phyloP scores from a whole-genome alignment of 139 green algal species.

The Tetraselmis chui region DNA sequence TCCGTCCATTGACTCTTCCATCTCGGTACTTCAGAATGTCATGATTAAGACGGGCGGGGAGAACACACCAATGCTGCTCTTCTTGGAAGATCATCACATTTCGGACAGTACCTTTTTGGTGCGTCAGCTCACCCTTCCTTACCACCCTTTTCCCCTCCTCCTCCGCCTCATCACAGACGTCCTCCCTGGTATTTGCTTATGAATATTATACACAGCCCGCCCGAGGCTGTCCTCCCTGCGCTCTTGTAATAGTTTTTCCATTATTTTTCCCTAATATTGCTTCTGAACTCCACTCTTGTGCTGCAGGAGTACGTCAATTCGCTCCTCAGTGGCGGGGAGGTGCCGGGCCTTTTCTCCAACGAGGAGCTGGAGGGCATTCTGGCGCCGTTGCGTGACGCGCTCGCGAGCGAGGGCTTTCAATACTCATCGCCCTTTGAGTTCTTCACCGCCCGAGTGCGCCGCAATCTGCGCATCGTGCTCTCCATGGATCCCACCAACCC shows the following conservation, averaged over 20 bases:
- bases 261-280: too few relatives aligned
- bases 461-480: slow-evolving; percentile 64
- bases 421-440: slow-evolving; percentile 7
- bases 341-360: slow-evolving; percentile 65
- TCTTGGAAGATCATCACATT: slow-evolving; percentile 71
- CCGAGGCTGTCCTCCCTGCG: too few relatives aligned
- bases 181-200: too few relatives aligned
- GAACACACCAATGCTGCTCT: slow-evolving; percentile 43
- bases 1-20: too few relatives aligned
- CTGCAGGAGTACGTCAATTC: slow-evolving; percentile 59
- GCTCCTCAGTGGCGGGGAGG: slow-evolving; percentile 58
- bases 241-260: too few relatives aligned
- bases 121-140: background rate
- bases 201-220: too few relatives aligned
- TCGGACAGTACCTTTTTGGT: slow-evolving; percentile 4
- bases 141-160: background rate
- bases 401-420: slow-evolving; percentile 18
- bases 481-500: slow-evolving; percentile 57
- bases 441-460: slow-evolving; percentile 30
- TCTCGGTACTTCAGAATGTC: slow-evolving; percentile 14
- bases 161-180: background rate
- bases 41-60: slow-evolving; percentile 48
- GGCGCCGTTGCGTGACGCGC: slow-evolving; percentile 34
- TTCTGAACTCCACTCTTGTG: too few relatives aligned
- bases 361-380: slow-evolving; percentile 69